These are phyloP conservation scores for Akanthomyces muscarius DNA, from an alignment of 2,329 filamentous ascomycete genomes.

Conservation along the genomic window DNA sequence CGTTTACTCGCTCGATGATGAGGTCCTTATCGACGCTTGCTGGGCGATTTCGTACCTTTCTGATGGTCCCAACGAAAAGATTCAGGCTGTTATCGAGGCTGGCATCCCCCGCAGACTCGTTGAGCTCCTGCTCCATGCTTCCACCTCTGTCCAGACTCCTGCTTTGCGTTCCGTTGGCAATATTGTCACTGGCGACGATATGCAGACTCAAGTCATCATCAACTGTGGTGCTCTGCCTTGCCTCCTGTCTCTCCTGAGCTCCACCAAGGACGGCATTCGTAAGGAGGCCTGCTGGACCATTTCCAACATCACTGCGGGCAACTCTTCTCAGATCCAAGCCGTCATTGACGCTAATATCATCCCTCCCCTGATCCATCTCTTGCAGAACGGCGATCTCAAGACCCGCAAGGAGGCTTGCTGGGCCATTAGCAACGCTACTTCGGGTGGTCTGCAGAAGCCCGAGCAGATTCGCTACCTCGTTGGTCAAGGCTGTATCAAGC, in stretches of 20 bases:
- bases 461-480: slow-evolving; percentile 98
- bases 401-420: slow-evolving; percentile 99
- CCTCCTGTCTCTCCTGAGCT: slow-evolving; percentile 89
- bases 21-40: slow-evolving; percentile 97
- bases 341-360: slow-evolving; percentile 98
- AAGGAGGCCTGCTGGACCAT: slow-evolving; percentile 99
- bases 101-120: slow-evolving; percentile 95
- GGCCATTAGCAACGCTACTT: slow-evolving; percentile 98
- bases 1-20: slow-evolving; percentile 96
- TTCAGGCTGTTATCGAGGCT: slow-evolving; percentile 97
- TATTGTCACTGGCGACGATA: slow-evolving; percentile 97
- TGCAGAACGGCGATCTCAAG: slow-evolving; percentile 97
- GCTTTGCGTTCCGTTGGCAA: slow-evolving; percentile 96
- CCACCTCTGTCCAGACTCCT: slow-evolving; percentile 95
- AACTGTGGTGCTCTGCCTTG: slow-evolving; percentile 93
- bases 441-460: slow-evolving; percentile 94
- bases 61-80: slow-evolving; percentile 98
- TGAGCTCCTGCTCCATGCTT: slow-evolving; percentile 96
- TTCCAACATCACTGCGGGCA: slow-evolving; percentile 96
- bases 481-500: slow-evolving; percentile 90
- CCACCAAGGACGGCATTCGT: slow-evolving; percentile 96
- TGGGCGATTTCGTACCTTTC: slow-evolving; percentile 99
- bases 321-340: slow-evolving; percentile 94
- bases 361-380: slow-evolving; percentile 88
- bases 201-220: slow-evolving; percentile 99